Evolutionary conservation across 2,329 filamentous ascomycete genomes (phyloP), one percentile per base, ranked within the genome.

Genomic region (Neofusicoccum cordaticola): DNA sequence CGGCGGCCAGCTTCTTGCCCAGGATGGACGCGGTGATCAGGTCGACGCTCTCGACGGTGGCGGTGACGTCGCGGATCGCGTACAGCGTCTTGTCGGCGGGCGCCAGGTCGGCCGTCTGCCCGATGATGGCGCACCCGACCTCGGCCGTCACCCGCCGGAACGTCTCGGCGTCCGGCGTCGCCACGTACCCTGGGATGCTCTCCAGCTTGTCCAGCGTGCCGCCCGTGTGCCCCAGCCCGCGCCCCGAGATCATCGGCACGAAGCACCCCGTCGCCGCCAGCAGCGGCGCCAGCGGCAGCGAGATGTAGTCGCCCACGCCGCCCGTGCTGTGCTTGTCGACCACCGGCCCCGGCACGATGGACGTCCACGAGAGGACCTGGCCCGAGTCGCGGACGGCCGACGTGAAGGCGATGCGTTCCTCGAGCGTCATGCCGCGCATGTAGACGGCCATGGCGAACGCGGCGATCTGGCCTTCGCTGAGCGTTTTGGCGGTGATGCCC

Each of bases 31-130:
- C 63, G 1, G 63, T 65, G 63, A 65, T 65, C 11, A 65, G 47
- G n/a, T 65, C 63, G 22, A 65, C 56, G n/a, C 44, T 52, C 45
- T 65, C 63, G 19, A 65, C 63, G 45, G 63, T 65, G 0, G 63
- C 63, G 22, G 63, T 65, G 22, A 65, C 63, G 53, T 65, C 63
- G 27, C 63, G 53, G 37, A 65, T 65, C 15, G 35, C 63, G 37
- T 65, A 65, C 13, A 65, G 63, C 45, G 45, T 65, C 47, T 65
- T 65, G 63, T 65, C 63, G 12, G 63, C 63, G 34, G 63, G 63
- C 12, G 63, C 63, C 27, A 65, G 39, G 31, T 60, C 63, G 2
- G 53, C 63, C 53, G 63, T 65, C 56, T 65, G 63, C 12, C 63
- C 63, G 56, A 65, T 65, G 27, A 65, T 65, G 22, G 45, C 45